phyloP scores from a whole-genome alignment of 768 basidiomycete species.

The Hygrophorus pudorinus region DNA sequence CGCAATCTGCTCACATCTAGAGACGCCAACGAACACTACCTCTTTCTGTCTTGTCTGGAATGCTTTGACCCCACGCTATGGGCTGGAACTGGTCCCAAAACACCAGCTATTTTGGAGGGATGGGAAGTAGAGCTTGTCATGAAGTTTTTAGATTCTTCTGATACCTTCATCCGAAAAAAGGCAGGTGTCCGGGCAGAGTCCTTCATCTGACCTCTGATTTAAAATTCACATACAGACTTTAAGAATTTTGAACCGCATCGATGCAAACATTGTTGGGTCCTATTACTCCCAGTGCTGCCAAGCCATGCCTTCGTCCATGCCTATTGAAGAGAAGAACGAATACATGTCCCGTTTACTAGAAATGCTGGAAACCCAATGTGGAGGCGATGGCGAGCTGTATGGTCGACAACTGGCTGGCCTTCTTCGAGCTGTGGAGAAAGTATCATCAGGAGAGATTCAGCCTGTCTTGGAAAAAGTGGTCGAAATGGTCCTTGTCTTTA shows the following conservation, averaged over 20 bases:
- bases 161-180: slow-evolving; percentile 46
- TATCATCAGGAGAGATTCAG: slow-evolving; percentile 19
- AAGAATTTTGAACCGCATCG: slow-evolving; percentile 45
- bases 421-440: slow-evolving; percentile 27
- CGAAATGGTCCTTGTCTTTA: slow-evolving; percentile 40
- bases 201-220: slow-evolving; percentile 3
- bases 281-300: slow-evolving; percentile 39
- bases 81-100: slow-evolving; percentile 50
- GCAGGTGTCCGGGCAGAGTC: slow-evolving; percentile 25
- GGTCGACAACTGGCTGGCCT: slow-evolving; percentile 38
- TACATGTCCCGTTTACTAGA: slow-evolving; percentile 42
- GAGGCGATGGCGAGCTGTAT: slow-evolving; percentile 48
- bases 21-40: slow-evolving; percentile 50
- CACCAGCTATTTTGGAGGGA: slow-evolving; percentile 48
- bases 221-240: slow-evolving; percentile 41
- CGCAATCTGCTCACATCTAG: slow-evolving; percentile 48
- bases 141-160: slow-evolving; percentile 52
- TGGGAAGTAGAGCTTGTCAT: slow-evolving; percentile 70
- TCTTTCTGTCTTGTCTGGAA: slow-evolving; percentile 57
- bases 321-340: slow-evolving; percentile 29
- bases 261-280: slow-evolving; percentile 44
- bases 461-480: slow-evolving; percentile 47
- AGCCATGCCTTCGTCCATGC: slow-evolving; percentile 22
- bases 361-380: slow-evolving; percentile 35
- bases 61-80: slow-evolving; percentile 50